Evolutionary conservation across 1,284 basidiomycete genomes (phyloP).

Genomic region (Mixia osmundae): DNA sequence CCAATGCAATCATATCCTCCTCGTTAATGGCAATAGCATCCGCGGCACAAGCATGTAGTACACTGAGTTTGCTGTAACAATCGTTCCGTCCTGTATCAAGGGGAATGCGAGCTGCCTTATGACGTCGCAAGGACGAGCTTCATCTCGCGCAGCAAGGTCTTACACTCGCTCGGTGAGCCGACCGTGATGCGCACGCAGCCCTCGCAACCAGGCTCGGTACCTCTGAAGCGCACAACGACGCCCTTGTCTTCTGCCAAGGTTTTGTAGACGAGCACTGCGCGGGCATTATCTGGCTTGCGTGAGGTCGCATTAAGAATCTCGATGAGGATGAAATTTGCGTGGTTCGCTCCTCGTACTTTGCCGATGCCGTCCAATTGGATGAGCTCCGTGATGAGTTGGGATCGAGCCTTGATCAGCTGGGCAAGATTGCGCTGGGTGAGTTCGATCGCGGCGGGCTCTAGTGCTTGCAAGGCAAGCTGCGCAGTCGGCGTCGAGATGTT

Average conservation of each 20-base stretch:
- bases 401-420: constrained; percentile 31
- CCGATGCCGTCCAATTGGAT: constrained; percentile 34
- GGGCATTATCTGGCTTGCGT: constrained; percentile 38
- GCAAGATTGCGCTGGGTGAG: background rate
- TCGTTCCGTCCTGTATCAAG: too few species aligned
- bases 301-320: constrained; percentile 37
- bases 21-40: too few species aligned
- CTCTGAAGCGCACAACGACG: constrained; percentile 77
- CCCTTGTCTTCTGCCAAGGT: constrained; percentile 42
- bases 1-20: too few species aligned
- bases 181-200: constrained; percentile 79
- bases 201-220: constrained; percentile 60
- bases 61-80: too few species aligned
- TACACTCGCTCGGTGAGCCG: constrained; percentile 60
- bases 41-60: too few species aligned
- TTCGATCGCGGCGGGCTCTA: constrained; percentile 38
- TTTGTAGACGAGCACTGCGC: constrained; percentile 52
- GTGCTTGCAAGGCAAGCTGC: constrained; percentile 51
- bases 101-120: too few species aligned
- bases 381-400: constrained; percentile 35
- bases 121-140: background rate
- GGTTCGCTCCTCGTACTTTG: constrained; percentile 46
- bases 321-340: constrained; percentile 80
- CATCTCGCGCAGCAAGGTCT: constrained; percentile 13
- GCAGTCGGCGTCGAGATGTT: constrained; percentile 85